Evolutionary conservation across 805 yeast genomes (phyloP), one percentile per base, ranked within the genome.

Genomic region (Maudiozyma serrabonitensis): DNA sequence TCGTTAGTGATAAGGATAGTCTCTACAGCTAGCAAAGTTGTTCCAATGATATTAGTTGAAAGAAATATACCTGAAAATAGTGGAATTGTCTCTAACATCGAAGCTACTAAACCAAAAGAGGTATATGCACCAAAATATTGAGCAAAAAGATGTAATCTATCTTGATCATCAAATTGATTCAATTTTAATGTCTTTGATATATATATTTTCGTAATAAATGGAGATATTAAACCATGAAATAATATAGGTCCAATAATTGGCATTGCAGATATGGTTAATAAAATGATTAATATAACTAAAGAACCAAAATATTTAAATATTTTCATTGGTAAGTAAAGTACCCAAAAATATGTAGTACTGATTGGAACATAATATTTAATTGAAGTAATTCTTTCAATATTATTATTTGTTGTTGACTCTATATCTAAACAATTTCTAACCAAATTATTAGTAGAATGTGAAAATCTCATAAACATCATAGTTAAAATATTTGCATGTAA

Each of bases 211-310:
- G 64, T 48, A 13, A 65, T 53, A 43, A 60, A 52, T 8, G 68
- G 67, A 15, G 67, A 55, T 5, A 65, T 55, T 6, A 57, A 19
- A 8, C 58, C 40, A 43, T 54, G 53, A 52, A 62, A 65, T 6
- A 55, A 7, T n/a, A 57, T 45, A 12, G 69, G 68, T 2, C 69
- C 69, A 8, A 61, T 18, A 8, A 65, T 44, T 32, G 69, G 69
- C 21, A 63, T 45, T 32, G 55, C 51, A 7, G 67, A 59, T 18
- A 63, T 39, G n/a, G 51, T 40, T 35, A 64, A 44, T 11, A 64
- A 46, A 0, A 43, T 38, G 2, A 42, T 9, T 8, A 50, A 11
- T 2, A 51, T 47, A 0, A 55, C 11, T n/a, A 53, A 47, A 1
- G 62, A 61, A 5, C 50, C 13, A 7, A 52, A 18, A 46, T 61